A percentile compares a stretch with the other conserved stretches of the same genome.
phyloP scores from a whole-genome alignment of 2,329 filamentous ascomycete species.

The Stemphylium beticola region DNA sequence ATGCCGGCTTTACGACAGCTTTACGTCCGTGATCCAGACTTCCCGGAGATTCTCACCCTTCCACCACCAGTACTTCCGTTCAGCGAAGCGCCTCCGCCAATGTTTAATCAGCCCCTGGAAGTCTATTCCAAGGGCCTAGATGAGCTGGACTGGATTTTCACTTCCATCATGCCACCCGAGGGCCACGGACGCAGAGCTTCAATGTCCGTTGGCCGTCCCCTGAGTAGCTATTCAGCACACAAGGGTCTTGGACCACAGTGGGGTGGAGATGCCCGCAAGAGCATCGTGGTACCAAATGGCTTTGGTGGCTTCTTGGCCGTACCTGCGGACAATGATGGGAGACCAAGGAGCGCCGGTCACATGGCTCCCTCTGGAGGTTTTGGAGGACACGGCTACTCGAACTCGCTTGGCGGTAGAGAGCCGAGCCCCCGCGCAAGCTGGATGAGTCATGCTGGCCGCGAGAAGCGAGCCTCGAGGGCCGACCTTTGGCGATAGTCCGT shows the following conservation, averaged over 20 bases:
- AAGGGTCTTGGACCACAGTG: constrained; percentile 61
- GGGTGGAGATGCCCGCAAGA: constrained; percentile 66
- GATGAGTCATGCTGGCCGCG: constrained; percentile 40
- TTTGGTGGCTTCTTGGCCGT: constrained; percentile 71
- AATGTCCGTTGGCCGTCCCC: constrained; percentile 50
- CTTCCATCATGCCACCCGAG: constrained; percentile 62
- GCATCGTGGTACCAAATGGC: constrained; percentile 70
- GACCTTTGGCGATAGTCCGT: constrained; percentile 43
- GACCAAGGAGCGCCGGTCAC: constrained; percentile 45
- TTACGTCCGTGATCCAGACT: constrained; percentile 84
- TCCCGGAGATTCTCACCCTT: constrained; percentile 79
- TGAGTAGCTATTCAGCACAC: constrained; percentile 54
- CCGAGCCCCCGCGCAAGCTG: constrained; percentile 36
- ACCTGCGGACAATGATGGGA: constrained; percentile 51
- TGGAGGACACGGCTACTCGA: constrained; percentile 35
- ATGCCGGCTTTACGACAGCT: constrained; percentile 77
- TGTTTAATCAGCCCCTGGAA: constrained; percentile 64
- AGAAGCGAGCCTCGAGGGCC: constrained; percentile 44
- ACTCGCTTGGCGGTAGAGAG: constrained; percentile 32
- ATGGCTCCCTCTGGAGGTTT: constrained; percentile 27
- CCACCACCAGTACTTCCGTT: constrained; percentile 67
- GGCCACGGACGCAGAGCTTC: constrained; percentile 50
- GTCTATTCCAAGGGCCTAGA: constrained; percentile 72
- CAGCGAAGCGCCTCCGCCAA: constrained; percentile 48
- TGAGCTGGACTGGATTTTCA: constrained; percentile 72